Conservation (phyloP, 257 asterid species). For the Lantana camara region DNA sequence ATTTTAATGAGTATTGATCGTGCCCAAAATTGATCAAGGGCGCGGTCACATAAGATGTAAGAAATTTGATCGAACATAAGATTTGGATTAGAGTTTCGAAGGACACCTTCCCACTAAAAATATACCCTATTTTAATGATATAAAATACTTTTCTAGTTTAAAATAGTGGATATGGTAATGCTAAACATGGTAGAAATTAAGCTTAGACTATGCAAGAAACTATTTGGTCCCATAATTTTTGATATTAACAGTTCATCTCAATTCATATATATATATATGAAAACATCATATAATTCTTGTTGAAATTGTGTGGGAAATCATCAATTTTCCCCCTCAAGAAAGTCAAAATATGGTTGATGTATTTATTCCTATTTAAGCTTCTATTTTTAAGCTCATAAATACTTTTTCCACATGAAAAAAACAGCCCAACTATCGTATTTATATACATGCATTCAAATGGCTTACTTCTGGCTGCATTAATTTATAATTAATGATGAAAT, state of each 20-base stretch:
- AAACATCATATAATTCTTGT: neutral
- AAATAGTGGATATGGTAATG: neutral
- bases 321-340: neutral
- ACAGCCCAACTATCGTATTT: no score
- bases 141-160: neutral
- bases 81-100: no score
- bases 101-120: no score
- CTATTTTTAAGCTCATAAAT: neutral
- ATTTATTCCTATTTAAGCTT: neutral
- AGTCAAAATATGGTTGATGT: neutral
- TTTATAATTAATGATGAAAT: no score
- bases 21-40: no score
- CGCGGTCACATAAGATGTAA: no score
- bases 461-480: no score
- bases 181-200: neutral
- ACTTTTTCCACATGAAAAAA: no score
- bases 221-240: neutral
- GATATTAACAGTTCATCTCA: slow-evolving; percentile 12
- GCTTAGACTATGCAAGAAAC: neutral
- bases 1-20: no score
- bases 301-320: neutral
- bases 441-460: no score
- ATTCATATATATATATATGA: slow-evolving; percentile 6
- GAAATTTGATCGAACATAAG: neutral
- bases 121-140: no score